Evolutionary conservation across 2,329 filamentous ascomycete species (phyloP), one percentile per base, ranked within the genome.

Genomic region (Colletotrichum noveboracense): DNA sequence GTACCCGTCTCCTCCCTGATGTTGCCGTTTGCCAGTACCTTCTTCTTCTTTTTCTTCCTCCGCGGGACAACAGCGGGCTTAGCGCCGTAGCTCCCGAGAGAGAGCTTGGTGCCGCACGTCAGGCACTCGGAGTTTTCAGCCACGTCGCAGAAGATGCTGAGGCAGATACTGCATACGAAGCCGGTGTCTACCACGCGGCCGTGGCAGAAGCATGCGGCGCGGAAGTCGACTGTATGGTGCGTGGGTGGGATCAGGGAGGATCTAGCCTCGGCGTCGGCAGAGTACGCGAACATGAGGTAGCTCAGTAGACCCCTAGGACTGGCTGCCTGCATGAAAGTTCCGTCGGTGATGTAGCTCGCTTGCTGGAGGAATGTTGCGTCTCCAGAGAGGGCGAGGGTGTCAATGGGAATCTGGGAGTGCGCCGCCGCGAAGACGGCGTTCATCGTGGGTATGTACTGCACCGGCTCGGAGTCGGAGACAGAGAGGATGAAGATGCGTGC

Each of bases 131-230:
- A 92, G 67, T 91, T 90, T 5, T 85, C 84, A 2, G 90, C 91
- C 2, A 89, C 84, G 80, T 91, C 88, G 86, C 96, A 98, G 83
- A 98, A 98, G 80, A 98, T 99, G 84, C 95, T 98, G 60, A 99
- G 88, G 82, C 97, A 99, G 79, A 99, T 96, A 76, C 95, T 98
- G 87, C 97, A 99, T 48, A 99, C 96, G 83, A 95, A 99, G 10
- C 96, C 97, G 2, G 96, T 92, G 84, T 98, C 95, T 58, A 99
- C 94, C 24, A 98, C 95, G 43, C 92, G 92, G 66, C 96, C 91
- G 85, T 99, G 97, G 83, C 97, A 99, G 86, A 99, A 99, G 83
- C 97, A 99, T 5, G 97, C 97, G n/a, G 97, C 96, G 58, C 97
- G 92, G 83, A 99, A 99, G 85, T 99, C 97, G 58, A 99, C 96